phyloP scores from a whole-genome alignment of 495 filamentous ascomycete species.

The Amorphotheca resinae region DNA sequence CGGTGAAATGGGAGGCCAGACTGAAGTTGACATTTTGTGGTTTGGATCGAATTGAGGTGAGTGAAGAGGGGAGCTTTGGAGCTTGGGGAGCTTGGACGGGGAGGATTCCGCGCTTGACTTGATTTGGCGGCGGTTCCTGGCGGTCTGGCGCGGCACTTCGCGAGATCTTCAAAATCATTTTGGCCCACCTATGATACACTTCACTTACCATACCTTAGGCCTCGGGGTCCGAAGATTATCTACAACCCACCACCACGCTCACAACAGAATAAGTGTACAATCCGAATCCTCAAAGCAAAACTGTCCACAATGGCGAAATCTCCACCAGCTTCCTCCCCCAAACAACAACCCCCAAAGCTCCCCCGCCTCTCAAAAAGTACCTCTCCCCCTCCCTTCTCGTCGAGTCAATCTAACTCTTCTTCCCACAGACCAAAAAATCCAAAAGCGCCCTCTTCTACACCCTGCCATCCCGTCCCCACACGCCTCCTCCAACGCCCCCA shows the following conservation, averaged over 20 bases:
- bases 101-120: neutral
- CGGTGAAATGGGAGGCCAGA: slow-evolving; percentile 59
- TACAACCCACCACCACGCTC: too few species aligned
- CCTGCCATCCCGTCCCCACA: slow-evolving; percentile 48
- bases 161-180: neutral
- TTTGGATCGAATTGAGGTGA: slow-evolving; percentile 7
- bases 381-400: neutral
- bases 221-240: too few species aligned
- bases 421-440: slow-evolving; percentile 32
- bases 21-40: slow-evolving; percentile 56
- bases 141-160: neutral
- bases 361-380: slow-evolving; percentile 11
- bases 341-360: slow-evolving; percentile 2
- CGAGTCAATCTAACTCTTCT: neutral
- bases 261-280: too few species aligned
- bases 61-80: neutral
- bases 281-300: too few species aligned
- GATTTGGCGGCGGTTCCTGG: neutral
- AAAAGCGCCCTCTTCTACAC: slow-evolving; percentile 63
- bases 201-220: neutral
- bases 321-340: too few species aligned
- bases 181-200: neutral
- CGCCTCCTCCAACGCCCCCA: slow-evolving; percentile 35
- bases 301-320: neutral
- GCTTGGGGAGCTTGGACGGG: slow-evolving; percentile 1